Conservation (phyloP, 2,329 filamentous ascomycete species). For the Cordyceps javanica region DNA sequence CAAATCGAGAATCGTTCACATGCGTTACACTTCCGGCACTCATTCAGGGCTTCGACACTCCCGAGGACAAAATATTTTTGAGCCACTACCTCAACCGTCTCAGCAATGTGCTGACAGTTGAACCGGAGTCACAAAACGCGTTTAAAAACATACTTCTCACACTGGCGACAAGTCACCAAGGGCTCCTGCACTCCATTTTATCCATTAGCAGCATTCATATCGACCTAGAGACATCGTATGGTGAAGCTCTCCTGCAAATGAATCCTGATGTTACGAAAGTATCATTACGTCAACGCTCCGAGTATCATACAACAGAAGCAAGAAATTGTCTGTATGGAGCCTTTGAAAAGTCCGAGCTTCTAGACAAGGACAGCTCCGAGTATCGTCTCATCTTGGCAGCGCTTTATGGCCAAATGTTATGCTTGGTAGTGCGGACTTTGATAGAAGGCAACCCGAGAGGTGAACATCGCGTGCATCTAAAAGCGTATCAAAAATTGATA, state of each 20-base stretch:
- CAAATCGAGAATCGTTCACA: conserved; percentile 43
- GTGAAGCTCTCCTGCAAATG: conserved; percentile 44
- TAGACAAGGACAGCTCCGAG: conserved; percentile 37
- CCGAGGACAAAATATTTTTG: conserved; percentile 73
- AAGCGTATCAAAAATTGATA: conserved; percentile 69
- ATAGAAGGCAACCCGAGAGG: conserved; percentile 53
- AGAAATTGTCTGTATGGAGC: conserved; percentile 45
- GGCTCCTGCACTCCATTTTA: conserved; percentile 85
- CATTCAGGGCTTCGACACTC: conserved; percentile 75
- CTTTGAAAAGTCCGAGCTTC: conserved; percentile 33
- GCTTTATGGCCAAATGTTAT: conserved; percentile 58
- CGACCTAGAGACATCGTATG: conserved; percentile 52
- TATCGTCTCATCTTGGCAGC: conserved; percentile 45
- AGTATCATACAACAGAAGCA: conserved; percentile 50
- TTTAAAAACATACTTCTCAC: conserved; percentile 81
- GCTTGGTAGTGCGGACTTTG: conserved; percentile 51
- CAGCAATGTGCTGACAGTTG: conserved; percentile 74
- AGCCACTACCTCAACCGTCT: conserved; percentile 77
- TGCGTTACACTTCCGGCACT: conserved; percentile 56
- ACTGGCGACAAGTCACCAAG: conserved; percentile 71
- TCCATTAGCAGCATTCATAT: conserved; percentile 76
- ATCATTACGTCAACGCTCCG: conserved; percentile 43
- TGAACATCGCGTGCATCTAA: conserved; percentile 73
- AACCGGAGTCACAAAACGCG: conserved; percentile 73
- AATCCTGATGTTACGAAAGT: conserved; percentile 41